Conservation (phyloP, 2,329 filamentous ascomycete genomes). For the Claviceps sp. region DNA sequence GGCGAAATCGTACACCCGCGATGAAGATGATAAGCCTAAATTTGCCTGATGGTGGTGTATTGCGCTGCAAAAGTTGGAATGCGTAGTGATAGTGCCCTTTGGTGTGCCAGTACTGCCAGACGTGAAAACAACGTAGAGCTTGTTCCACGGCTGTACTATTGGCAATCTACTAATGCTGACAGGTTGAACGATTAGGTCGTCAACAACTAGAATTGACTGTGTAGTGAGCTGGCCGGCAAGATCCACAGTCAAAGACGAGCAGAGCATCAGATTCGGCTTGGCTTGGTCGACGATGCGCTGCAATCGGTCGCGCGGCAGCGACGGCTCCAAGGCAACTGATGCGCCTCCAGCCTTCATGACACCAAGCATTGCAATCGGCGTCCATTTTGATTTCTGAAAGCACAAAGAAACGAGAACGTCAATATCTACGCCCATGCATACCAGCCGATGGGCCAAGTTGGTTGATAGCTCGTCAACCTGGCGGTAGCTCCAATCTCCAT, state of each 20-base stretch:
- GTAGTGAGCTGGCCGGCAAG: conserved; percentile 6
- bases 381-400: conserved; percentile 6
- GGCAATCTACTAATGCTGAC: conserved; percentile 7
- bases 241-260: conserved; percentile 5
- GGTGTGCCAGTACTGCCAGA: background rate
- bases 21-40: background rate
- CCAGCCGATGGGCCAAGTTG: conserved; percentile 4
- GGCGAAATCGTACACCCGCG: conserved; percentile 8
- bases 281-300: conserved; percentile 7
- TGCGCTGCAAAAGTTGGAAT: background rate
- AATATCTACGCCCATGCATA: background rate
- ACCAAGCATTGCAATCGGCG: conserved; percentile 3
- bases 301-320: background rate
- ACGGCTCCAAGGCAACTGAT: conserved; percentile 5
- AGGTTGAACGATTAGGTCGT: background rate
- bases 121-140: background rate
- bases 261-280: conserved; percentile 9
- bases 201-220: conserved; percentile 3
- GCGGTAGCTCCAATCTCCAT: conserved; percentile 28
- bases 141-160: conserved; percentile 7
- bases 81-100: background rate
- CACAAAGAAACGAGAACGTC: conserved; percentile 5
- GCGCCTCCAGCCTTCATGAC: conserved; percentile 3
- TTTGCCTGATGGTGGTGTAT: background rate
- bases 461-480: conserved; percentile 13